These are phyloP conservation scores for Chrysoporthe deuterocubensis DNA, from an alignment of 2,329 filamentous ascomycete species.

Conservation along the genomic window DNA sequence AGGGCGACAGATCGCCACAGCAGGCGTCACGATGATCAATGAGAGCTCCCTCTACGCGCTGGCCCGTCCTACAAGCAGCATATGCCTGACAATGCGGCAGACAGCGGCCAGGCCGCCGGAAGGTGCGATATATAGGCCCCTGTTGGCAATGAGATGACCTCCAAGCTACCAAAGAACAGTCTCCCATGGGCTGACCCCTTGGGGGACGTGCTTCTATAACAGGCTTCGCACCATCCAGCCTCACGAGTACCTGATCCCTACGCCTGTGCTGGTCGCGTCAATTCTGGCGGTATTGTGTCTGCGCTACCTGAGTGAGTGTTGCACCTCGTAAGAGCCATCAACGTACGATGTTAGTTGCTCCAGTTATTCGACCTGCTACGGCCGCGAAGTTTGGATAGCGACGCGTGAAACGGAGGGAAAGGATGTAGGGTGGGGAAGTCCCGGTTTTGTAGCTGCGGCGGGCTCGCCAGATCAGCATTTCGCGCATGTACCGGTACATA, in stretches of 20 bases:
- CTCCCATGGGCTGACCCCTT: neutral
- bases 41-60: neutral
- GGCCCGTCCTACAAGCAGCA: neutral
- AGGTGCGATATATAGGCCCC: neutral
- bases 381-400: neutral
- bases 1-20: constrained; percentile 1
- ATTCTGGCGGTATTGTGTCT: neutral
- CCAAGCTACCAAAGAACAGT: neutral
- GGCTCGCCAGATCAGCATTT: constrained; percentile 14
- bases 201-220: neutral
- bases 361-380: neutral
- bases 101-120: neutral
- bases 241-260: neutral
- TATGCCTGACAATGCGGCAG: neutral
- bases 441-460: constrained; percentile 17
- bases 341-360: neutral
- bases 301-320: neutral
- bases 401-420: constrained; percentile 1
- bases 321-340: neutral
- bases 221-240: neutral
- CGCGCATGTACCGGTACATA: constrained; percentile 20
- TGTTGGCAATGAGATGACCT: neutral
- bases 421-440: constrained; percentile 4
- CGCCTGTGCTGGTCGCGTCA: neutral
- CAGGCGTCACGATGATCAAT: neutral